A percentile compares a stretch with the other conserved stretches of the same genome.
phyloP scores from a whole-genome alignment of 2,329 filamentous ascomycete genomes.

The Gaeumannomyces tritici region DNA sequence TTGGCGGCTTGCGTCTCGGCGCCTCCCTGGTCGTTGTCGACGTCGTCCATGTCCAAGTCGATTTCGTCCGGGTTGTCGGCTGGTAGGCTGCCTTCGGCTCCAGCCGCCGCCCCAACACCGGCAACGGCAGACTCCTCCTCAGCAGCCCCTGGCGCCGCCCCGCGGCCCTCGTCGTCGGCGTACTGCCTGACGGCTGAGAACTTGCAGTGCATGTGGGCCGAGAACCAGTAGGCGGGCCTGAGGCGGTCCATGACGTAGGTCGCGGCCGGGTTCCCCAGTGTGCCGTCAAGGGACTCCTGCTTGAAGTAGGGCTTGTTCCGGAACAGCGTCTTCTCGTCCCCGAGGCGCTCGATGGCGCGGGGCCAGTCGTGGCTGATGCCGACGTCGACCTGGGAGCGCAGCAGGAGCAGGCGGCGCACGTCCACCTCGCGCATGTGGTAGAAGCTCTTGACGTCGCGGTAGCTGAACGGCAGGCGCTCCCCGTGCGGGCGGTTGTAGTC shows the following conservation, averaged over 20 bases:
- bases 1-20: conserved; percentile 9
- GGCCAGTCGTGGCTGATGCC: conserved; percentile 97
- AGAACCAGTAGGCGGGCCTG: conserved; percentile 82
- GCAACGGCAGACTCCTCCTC: conserved; percentile 1
- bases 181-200: conserved; percentile 63
- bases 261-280: conserved; percentile 71
- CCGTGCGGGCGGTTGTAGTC: conserved; percentile 78
- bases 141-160: not conserved
- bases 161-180: conserved; percentile 11
- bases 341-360: conserved; percentile 67
- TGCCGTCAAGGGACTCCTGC: conserved; percentile 64
- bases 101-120: not conserved
- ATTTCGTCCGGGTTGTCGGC: conserved; percentile 56
- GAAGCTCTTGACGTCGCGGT: conserved; percentile 66
- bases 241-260: conserved; percentile 72
- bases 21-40: conserved; percentile 27
- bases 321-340: conserved; percentile 61
- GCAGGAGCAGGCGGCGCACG: conserved; percentile 75
- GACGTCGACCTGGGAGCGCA: conserved; percentile 82
- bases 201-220: conserved; percentile 86
- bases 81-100: conserved; percentile 1
- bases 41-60: conserved; percentile 53
- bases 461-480: conserved; percentile 77
- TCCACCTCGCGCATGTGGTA: conserved; percentile 90
- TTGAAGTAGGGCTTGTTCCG: conserved; percentile 64